Conservation (phyloP, 331 rosid species). For the Dryas integrifolia region DNA sequence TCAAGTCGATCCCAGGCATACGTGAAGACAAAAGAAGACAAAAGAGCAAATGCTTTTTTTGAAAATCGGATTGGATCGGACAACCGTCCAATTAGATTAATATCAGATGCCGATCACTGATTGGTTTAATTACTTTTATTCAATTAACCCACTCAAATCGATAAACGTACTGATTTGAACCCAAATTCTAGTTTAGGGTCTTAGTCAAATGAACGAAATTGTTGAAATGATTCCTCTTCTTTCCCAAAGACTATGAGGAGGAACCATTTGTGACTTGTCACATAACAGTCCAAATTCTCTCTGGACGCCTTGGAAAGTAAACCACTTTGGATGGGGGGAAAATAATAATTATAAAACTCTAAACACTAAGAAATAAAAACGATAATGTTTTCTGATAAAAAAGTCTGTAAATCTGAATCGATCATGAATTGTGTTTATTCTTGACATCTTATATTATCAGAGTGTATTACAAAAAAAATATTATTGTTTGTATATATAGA, state of each 20-base stretch:
- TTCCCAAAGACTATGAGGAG: too few relatives aligned
- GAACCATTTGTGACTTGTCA: slow-evolving; percentile 14
- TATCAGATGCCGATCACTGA: neutral
- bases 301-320: slow-evolving; percentile 65
- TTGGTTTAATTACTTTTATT: neutral
- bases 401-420: too few relatives aligned
- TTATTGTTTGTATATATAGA: too few relatives aligned
- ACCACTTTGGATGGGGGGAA: neutral
- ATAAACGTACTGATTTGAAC: neutral
- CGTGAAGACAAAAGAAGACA: slow-evolving; percentile 9
- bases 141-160: neutral
- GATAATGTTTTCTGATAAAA: too few relatives aligned
- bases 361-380: too few relatives aligned
- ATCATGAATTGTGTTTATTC: too few relatives aligned
- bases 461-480: too few relatives aligned
- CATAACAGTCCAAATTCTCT: slow-evolving; percentile 52
- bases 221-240: slow-evolving; percentile 46
- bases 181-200: neutral
- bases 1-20: slow-evolving; percentile 8
- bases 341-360: slow-evolving; percentile 8
- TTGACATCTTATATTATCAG: too few relatives aligned
- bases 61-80: neutral
- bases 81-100: neutral
- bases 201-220: slow-evolving; percentile 39
- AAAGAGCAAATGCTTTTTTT: slow-evolving; percentile 8